These are phyloP conservation scores for Globisporangium nodosum DNA, from an alignment of 352 stramenopile species.

Conservation along the genomic window DNA sequence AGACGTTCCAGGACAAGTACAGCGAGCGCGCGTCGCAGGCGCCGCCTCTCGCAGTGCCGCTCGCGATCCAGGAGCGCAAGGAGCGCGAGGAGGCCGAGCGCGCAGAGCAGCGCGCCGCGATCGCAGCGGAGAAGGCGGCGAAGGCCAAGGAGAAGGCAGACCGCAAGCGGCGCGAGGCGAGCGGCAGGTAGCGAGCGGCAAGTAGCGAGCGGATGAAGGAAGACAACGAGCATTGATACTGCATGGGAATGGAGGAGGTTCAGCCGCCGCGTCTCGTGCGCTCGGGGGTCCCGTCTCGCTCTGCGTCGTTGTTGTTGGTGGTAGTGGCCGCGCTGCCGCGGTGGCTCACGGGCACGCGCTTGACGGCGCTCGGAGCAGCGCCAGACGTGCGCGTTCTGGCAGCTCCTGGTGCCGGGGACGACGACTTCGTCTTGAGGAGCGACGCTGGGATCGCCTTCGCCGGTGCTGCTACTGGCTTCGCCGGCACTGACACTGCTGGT, in stretches of 20 bases:
- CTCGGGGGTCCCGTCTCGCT: constrained; percentile 19
- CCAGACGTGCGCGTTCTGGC: not conserved
- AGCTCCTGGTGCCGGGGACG: not conserved
- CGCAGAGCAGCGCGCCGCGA: no score
- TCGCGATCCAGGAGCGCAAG: constrained; percentile 51
- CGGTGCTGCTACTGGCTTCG: not conserved
- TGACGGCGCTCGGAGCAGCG: not conserved
- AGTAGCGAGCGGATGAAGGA: not conserved
- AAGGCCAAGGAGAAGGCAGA: constrained; percentile 13
- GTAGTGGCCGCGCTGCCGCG: constrained; percentile 12
- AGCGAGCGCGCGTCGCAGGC: constrained; percentile 37
- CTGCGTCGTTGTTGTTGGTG: constrained; percentile 24
- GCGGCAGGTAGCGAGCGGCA: not conserved
- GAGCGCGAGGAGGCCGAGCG: constrained; percentile 28
- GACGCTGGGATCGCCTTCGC: not conserved
- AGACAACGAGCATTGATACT: not conserved
- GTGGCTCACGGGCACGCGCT: constrained; percentile 7
- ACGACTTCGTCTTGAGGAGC: not conserved
- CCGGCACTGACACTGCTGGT: not conserved
- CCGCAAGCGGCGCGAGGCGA: not conserved
- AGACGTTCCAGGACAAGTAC: constrained; percentile 39
- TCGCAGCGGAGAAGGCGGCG: not conserved
- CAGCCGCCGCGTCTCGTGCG: constrained; percentile 9
- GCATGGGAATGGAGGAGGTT: not conserved
- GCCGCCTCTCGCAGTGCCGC: constrained; percentile 35